Conservation (phyloP, 2,329 filamentous ascomycete genomes). For the Stemphylium lycopersici region DNA sequence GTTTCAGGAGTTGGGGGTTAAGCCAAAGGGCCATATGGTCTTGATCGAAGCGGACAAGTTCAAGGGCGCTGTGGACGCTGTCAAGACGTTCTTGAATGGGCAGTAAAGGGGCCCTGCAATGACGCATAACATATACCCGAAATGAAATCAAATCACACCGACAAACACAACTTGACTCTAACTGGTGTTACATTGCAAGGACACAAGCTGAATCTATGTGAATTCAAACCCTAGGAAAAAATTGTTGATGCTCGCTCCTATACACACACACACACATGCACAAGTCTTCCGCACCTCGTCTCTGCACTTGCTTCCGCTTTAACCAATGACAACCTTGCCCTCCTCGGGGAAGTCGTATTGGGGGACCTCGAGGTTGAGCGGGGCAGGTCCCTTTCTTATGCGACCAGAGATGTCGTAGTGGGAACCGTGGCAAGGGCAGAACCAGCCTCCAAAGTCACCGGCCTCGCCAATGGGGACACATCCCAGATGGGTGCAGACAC, state of each 20-base stretch:
- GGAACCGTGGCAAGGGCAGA: conserved; percentile 99
- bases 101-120: conserved; percentile 11
- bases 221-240: conserved; percentile 38
- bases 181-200: conserved; percentile 48
- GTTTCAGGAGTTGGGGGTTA: conserved; percentile 91
- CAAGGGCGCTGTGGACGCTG: conserved; percentile 73
- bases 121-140: background rate
- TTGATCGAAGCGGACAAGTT: conserved; percentile 83
- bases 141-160: background rate
- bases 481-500: conserved; percentile 98
- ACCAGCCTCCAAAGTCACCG: conserved; percentile 98
- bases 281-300: conserved; percentile 10
- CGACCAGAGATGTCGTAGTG: conserved; percentile 99
- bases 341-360: conserved; percentile 92
- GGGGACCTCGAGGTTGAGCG: conserved; percentile 96
- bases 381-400: conserved; percentile 95
- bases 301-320: conserved; percentile 44
- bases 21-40: conserved; percentile 82
- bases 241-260: conserved; percentile 43
- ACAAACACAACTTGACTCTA: conserved; percentile 30
- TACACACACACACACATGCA: conserved; percentile 36
- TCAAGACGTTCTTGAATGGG: conserved; percentile 71
- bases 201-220: conserved; percentile 43
- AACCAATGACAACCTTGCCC: conserved; percentile 89
- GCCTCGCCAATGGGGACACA: conserved; percentile 99